Evolutionary conservation across 108 stramenopile genomes (phyloP), one percentile per base, ranked within the genome.

Genomic region (Cylindrotheca fusiformis): DNA sequence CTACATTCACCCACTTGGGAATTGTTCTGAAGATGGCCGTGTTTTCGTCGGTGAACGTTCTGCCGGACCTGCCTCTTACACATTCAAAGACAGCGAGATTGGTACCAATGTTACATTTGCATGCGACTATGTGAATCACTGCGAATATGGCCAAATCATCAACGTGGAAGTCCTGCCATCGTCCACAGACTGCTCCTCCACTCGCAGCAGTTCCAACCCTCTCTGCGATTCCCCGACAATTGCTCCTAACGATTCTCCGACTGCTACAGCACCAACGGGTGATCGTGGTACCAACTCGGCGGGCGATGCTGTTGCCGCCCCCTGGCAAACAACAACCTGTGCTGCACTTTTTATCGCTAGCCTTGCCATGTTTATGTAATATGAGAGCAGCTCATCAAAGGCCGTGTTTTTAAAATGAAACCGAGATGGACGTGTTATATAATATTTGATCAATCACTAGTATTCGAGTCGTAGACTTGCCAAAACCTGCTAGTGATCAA

Each of bases 1-100:
- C 19, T 51, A 36, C 50, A 49, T 68, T 50, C 67, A 68, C 32
- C 67, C 67, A 25, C 41, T 58, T 23, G 67, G 58, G 52, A 25
- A 19, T 25, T 68, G 67, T 52, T 31, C 32, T 25, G 31, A 50
- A 12, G 18, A 28, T 10, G 67, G 50, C 24, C 58, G 58, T 6
- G 48, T 59, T 17, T 17, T 59, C 3, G 67, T 68, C 2, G 67
- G 67, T 10, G 58, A 51, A 10, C 10, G 10, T 10, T 6, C 10
- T 10, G 8, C 28, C 19, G 22, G 45, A 17, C 31, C 31, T 20
- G 57, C 58, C 30, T 24, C 67, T 3, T 68, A 68, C 20, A 68
- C 58, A 8, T 68, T 68, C 56, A 58, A 41, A 19, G 67, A 30
- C 4, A 55, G 27, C 10, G 58, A 68, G 25, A 47, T n/a, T 4